phyloP scores from a whole-genome alignment of 176 grass and related monocot species.

The Cocos nucifera region DNA sequence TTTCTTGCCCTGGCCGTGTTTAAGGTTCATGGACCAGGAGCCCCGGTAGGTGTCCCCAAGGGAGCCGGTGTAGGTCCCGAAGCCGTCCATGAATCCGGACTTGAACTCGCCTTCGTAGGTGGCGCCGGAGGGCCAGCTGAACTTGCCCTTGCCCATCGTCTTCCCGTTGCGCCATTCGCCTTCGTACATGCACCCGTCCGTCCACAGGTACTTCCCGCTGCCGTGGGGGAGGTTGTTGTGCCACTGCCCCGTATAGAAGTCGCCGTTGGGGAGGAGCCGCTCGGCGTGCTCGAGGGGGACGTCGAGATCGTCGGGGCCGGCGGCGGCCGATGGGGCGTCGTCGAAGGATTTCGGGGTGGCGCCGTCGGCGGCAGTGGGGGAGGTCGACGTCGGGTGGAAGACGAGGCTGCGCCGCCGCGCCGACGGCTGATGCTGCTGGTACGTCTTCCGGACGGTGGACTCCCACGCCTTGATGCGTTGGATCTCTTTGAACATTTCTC shows the following conservation, averaged over 20 bases:
- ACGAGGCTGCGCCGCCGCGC: slow-evolving; percentile 3
- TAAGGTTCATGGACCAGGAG: slow-evolving; percentile 56
- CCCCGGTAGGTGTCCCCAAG: slow-evolving; percentile 66
- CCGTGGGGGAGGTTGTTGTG: slow-evolving; percentile 37
- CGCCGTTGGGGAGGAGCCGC: slow-evolving; percentile 39
- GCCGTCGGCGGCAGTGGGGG: not conserved
- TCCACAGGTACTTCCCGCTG: slow-evolving; percentile 62
- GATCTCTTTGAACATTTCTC: slow-evolving; percentile 20
- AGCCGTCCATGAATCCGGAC: slow-evolving; percentile 56
- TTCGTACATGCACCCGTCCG: slow-evolving; percentile 80
- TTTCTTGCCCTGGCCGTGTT: slow-evolving; percentile 66
- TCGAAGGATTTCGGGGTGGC: no score
- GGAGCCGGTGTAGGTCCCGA: slow-evolving; percentile 60
- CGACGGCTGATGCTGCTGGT: slow-evolving; percentile 31
- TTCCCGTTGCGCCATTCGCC: slow-evolving; percentile 48
- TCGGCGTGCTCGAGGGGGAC: slow-evolving; percentile 26
- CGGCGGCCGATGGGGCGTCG: not conserved
- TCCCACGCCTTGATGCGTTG: slow-evolving; percentile 47
- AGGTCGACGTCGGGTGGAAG: slow-evolving; percentile 6
- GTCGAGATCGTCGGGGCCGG: not conserved
- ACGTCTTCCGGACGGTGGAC: slow-evolving; percentile 47
- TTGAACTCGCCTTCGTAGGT: slow-evolving; percentile 74
- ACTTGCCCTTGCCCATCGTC: slow-evolving; percentile 60
- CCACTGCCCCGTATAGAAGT: slow-evolving; percentile 65
- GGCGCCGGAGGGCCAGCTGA: slow-evolving; percentile 65